A percentile compares a stretch with the other conserved stretches of the same genome.
Conservation (phyloP, 352 stramenopile species). For the Phytopythium montanum region DNA sequence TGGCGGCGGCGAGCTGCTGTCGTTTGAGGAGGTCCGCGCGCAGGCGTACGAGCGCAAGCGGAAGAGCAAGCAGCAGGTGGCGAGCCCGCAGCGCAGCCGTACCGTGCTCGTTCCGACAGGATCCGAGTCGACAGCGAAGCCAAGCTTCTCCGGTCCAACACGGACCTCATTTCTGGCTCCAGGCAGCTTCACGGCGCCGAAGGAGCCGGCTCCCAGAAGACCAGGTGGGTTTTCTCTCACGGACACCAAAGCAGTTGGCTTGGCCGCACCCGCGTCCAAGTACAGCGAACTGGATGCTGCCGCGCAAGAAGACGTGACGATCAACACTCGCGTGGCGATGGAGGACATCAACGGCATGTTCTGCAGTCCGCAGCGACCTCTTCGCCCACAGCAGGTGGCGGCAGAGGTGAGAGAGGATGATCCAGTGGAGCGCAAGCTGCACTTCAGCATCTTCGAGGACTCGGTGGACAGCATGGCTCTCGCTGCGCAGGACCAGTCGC, state of each 20-base stretch:
- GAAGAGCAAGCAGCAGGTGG: neutral
- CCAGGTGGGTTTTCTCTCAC: neutral
- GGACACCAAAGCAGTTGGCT: neutral
- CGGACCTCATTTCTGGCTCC: conserved; percentile 1
- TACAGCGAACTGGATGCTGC: conserved; percentile 21
- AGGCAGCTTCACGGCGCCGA: neutral
- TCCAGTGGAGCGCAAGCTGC: conserved; percentile 75
- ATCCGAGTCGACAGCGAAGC: neutral
- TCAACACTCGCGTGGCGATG: conserved; percentile 82
- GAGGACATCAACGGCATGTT: conserved; percentile 88
- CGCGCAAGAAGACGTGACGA: conserved; percentile 84
- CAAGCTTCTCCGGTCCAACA: too few relatives aligned
- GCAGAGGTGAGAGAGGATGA: conserved; percentile 55
- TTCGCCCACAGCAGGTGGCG: conserved; percentile 28
- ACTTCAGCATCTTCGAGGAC: conserved; percentile 83
- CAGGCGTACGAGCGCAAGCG: conserved; percentile 16
- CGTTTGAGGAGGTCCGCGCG: conserved; percentile 81
- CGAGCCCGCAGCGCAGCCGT: conserved; percentile 3
- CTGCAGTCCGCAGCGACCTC: conserved; percentile 60
- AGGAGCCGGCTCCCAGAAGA: neutral
- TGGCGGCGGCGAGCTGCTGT: conserved; percentile 42
- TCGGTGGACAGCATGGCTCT: conserved; percentile 63
- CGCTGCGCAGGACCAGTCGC: conserved; percentile 45
- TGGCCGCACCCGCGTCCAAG: conserved; percentile 11
- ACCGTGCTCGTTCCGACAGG: conserved; percentile 6